phyloP scores from a whole-genome alignment of 106 monocot species.

The Posidonia australis region DNA sequence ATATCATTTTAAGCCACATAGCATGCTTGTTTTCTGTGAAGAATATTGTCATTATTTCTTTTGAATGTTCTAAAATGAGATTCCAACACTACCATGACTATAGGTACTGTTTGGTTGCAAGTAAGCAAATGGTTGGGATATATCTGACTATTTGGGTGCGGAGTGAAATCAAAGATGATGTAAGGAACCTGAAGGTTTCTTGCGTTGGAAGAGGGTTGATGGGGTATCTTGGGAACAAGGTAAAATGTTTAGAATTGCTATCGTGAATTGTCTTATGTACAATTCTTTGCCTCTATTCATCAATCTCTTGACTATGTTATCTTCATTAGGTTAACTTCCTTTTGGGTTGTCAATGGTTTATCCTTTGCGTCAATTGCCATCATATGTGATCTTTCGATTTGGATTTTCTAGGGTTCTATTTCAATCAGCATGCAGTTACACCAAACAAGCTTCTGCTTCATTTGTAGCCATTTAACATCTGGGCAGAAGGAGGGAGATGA shows the following conservation, averaged over 20 bases:
- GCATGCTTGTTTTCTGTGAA: background rate
- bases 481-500: conserved; percentile 84
- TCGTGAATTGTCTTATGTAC: too few species aligned
- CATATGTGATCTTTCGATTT: background rate
- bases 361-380: background rate
- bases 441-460: conserved; percentile 73
- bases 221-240: conserved; percentile 86
- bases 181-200: conserved; percentile 65
- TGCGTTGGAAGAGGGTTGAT: conserved; percentile 70
- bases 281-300: too few species aligned
- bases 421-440: conserved; percentile 77
- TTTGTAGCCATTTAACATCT: conserved; percentile 65
- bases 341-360: too few species aligned
- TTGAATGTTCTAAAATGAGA: background rate
- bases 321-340: too few species aligned
- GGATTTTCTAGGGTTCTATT: conserved; percentile 50
- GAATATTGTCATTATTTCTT: background rate
- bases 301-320: too few species aligned
- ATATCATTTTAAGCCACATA: too few species aligned
- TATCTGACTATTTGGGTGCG: conserved; percentile 67
- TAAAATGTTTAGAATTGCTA: conserved; percentile 2
- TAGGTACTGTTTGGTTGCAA: conserved; percentile 70
- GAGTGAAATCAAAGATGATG: conserved; percentile 56
- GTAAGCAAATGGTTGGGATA: conserved; percentile 84
- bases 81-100: background rate